These are phyloP conservation scores for Cinnamomum micranthum DNA, from an alignment of 164 flowering plant genomes.

Conservation along the genomic window DNA sequence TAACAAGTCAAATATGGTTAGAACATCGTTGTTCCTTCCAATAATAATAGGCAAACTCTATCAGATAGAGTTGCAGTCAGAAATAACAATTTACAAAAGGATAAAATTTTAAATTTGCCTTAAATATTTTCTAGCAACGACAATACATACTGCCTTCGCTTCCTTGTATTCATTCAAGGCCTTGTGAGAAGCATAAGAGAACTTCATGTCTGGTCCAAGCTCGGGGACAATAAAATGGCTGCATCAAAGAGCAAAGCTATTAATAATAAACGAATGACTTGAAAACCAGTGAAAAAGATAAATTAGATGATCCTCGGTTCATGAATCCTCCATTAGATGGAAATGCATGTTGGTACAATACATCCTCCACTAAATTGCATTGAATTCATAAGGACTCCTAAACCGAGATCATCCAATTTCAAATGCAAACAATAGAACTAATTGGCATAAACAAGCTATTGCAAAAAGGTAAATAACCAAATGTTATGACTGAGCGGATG, in stretches of 20 bases:
- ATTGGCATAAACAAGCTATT: neutral
- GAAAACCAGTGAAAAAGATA: neutral
- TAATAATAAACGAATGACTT: neutral
- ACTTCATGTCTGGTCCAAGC: constrained; percentile 26
- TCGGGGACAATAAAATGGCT: constrained; percentile 33
- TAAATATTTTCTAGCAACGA: neutral
- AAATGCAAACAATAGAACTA: neutral
- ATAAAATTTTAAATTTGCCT: neutral
- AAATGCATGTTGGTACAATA: neutral
- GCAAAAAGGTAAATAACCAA: neutral
- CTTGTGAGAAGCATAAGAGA: constrained; percentile 31
- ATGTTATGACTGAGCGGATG: neutral
- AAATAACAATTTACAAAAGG: neutral
- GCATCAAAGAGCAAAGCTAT: constrained; percentile 2
- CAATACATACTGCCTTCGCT: constrained; percentile 24
- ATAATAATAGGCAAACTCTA: too few species aligned
- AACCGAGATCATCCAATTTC: neutral
- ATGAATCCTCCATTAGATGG: neutral
- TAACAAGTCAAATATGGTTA: too few species aligned
- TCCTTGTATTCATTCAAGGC: constrained; percentile 30
- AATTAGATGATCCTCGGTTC: neutral
- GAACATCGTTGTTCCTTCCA: too few species aligned
- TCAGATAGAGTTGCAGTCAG: too few species aligned
- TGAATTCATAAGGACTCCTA: neutral
- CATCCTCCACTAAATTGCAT: neutral